Conservation (phyloP, 2,329 filamentous ascomycete species). For the Epichloe gansuensis region DNA sequence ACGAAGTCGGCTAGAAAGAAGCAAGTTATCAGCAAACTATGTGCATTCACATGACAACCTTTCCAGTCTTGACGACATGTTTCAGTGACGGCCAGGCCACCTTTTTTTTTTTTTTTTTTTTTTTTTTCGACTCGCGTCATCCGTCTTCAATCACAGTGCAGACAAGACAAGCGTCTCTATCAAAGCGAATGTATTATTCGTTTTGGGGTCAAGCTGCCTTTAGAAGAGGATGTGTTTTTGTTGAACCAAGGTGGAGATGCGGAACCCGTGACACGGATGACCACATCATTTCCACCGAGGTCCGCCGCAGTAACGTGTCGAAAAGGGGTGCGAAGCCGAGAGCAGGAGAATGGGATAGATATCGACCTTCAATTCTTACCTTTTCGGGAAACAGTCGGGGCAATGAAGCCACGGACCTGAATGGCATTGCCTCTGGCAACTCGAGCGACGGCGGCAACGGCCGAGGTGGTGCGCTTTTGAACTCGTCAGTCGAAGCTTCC, state of each 20-base stretch:
- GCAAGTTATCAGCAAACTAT: background rate
- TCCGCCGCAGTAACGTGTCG: background rate
- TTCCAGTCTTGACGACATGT: too few species aligned
- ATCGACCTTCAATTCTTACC: constrained; percentile 31
- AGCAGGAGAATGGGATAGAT: background rate
- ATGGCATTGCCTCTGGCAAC: constrained; percentile 27
- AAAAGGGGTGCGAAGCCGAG: background rate
- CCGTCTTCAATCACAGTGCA: background rate
- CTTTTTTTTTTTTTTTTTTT: background rate
- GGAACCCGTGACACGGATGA: background rate
- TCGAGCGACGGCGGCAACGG: constrained; percentile 35
- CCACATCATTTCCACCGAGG: background rate
- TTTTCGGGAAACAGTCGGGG: constrained; percentile 47
- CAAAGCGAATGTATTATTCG: background rate
- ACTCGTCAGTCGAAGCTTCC: constrained; percentile 1
- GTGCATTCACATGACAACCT: too few species aligned
- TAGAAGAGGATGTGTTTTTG: background rate
- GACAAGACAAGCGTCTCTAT: background rate
- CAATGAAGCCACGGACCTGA: constrained; percentile 44
- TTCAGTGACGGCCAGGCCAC: background rate
- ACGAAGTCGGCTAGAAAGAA: constrained; percentile 70
- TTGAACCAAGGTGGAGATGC: background rate
- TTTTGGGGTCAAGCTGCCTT: background rate
- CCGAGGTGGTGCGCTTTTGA: constrained; percentile 38
- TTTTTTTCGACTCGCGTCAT: background rate